phyloP scores from a whole-genome alignment of 2,329 filamentous ascomycete species.

The Xylariaceae sp. region DNA sequence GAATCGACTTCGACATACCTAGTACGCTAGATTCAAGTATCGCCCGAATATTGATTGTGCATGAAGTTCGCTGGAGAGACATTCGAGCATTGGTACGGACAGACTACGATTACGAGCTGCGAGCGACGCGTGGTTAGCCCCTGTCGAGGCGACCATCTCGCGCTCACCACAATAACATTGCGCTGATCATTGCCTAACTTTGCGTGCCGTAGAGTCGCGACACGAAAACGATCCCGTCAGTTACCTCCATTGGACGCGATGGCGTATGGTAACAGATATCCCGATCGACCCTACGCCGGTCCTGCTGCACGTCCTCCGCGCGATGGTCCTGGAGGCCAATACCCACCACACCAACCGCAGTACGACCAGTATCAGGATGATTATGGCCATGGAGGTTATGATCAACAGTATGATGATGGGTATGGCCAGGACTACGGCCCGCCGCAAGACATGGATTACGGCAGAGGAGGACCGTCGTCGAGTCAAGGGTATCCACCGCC shows the following conservation, averaged over 20 bases:
- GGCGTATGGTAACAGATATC: slow-evolving; percentile 48
- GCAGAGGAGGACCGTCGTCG: slow-evolving; percentile 37
- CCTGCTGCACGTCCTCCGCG: slow-evolving; percentile 37
- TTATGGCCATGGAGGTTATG: slow-evolving; percentile 40
- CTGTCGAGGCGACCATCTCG: background rate
- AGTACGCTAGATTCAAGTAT: too few relatives aligned
- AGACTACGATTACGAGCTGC: slow-evolving; percentile 8
- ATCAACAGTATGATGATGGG: slow-evolving; percentile 36
- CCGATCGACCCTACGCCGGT: slow-evolving; percentile 44
- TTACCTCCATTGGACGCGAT: slow-evolving; percentile 31
- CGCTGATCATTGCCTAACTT: slow-evolving; percentile 9
- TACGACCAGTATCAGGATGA: slow-evolving; percentile 44
- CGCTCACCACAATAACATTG: background rate
- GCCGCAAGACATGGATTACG: slow-evolving; percentile 43
- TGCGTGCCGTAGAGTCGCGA: background rate
- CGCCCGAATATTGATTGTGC: too few relatives aligned
- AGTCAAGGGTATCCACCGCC: slow-evolving; percentile 37
- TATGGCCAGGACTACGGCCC: slow-evolving; percentile 38
- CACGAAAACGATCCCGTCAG: background rate
- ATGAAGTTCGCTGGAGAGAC: too few relatives aligned
- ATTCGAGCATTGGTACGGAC: too few relatives aligned
- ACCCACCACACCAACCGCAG: slow-evolving; percentile 29
- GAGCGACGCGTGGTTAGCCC: background rate
- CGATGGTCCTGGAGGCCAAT: slow-evolving; percentile 24
- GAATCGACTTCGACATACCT: too few relatives aligned